Percentiles rank a stretch among this genome's conserved stretches.
Conservation (phyloP, 306 rosid genomes). For the Malus asiatica region DNA sequence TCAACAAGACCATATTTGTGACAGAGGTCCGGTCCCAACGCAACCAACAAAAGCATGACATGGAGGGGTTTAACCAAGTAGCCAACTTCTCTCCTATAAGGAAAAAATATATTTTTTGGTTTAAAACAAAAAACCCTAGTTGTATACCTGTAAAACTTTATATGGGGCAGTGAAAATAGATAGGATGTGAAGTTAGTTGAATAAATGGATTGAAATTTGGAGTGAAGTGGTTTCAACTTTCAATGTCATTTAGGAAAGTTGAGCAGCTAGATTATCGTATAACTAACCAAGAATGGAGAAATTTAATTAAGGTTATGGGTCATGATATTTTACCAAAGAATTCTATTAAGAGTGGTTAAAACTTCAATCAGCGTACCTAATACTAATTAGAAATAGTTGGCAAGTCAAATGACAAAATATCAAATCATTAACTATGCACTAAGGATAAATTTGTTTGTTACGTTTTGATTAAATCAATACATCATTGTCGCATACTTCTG, state of each 20-base stretch:
- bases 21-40: conserved; percentile 8
- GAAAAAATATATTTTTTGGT: conserved; percentile 24
- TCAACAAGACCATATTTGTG: not conserved
- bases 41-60: conserved; percentile 4
- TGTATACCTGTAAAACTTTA: not conserved
- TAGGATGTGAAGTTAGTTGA: not conserved
- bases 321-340: not conserved
- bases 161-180: not conserved
- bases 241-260: not conserved
- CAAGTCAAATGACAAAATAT: conserved; percentile 13
- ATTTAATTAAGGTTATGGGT: not conserved
- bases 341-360: conserved; percentile 6
- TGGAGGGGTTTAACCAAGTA: conserved; percentile 3
- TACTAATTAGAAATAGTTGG: not conserved
- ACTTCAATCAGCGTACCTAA: conserved; percentile 24
- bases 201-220: not conserved
- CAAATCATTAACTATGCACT: not conserved
- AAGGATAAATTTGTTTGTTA: not conserved
- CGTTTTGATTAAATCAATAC: not conserved
- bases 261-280: not conserved
- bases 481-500: not conserved
- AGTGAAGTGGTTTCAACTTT: not conserved
- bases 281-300: not conserved
- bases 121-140: not conserved
- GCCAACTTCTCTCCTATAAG: conserved; percentile 26